Evolutionary conservation across 306 rosid genomes (phyloP).

Genomic region (Lathyrus aphaca): DNA sequence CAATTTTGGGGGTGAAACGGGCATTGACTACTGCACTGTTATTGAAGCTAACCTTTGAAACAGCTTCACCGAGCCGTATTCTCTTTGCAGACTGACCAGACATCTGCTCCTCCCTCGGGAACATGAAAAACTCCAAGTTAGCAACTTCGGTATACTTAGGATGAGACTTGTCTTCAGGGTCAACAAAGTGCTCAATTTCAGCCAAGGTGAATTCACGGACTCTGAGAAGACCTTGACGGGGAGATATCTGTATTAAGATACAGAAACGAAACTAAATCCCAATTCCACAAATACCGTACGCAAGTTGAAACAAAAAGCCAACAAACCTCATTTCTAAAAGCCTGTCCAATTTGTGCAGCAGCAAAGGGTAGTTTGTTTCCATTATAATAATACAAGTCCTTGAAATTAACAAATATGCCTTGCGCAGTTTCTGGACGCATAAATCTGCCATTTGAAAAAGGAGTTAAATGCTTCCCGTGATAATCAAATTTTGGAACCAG

Average conservation of each 20-base stretch:
- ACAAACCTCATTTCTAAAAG: conserved; percentile 93
- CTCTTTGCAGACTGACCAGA: conserved; percentile 79
- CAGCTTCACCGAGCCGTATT: conserved; percentile 76
- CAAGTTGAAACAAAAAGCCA: conserved; percentile 19
- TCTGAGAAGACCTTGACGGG: conserved; percentile 95
- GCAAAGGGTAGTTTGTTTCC: conserved; percentile 95
- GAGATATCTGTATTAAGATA: conserved; percentile 69
- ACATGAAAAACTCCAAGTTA: conserved; percentile 83
- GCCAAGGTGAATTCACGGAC: conserved; percentile 96
- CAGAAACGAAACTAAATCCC: conserved; percentile 17
- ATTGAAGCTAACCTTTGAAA: conserved; percentile 59
- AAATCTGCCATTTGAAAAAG: conserved; percentile 53
- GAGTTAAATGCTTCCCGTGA: not conserved
- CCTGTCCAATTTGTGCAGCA: conserved; percentile 97
- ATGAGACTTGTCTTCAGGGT: conserved; percentile 92
- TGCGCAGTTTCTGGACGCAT: conserved; percentile 99
- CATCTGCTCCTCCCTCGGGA: conserved; percentile 86
- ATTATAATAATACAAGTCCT: conserved; percentile 82
- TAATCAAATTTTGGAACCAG: not conserved
- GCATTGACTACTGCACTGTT: not conserved
- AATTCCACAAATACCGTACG: conserved; percentile 7
- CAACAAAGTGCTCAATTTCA: conserved; percentile 97
- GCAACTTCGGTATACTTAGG: conserved; percentile 78
- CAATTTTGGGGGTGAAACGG: not conserved
- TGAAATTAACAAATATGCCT: conserved; percentile 93